These are phyloP conservation scores for Plasmodium ovale DNA, from an alignment of 169 alveolate genomes.

Conservation along the genomic window DNA sequence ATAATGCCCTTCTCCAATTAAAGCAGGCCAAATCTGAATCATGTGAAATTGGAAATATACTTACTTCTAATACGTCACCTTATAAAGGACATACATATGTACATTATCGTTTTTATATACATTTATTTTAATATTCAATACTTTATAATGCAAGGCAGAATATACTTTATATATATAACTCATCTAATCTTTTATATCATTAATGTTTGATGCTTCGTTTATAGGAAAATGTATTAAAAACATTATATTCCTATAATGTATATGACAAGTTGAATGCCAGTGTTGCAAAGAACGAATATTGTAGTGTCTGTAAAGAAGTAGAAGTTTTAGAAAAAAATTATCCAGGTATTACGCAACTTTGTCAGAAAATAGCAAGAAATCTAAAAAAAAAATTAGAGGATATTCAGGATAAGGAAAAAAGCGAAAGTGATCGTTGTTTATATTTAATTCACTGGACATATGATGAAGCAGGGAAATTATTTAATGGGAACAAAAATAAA, in stretches of 20 bases:
- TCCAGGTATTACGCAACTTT: too few species aligned
- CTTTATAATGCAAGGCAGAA: too few species aligned
- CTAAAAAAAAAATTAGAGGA: background rate
- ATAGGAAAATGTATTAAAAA: slow-evolving; percentile 1
- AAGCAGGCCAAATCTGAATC: background rate
- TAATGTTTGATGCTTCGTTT: background rate
- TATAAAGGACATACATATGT: too few species aligned
- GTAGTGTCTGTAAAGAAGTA: background rate
- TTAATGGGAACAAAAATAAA: background rate
- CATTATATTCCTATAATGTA: background rate
- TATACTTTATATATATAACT: too few species aligned
- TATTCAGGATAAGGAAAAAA: background rate
- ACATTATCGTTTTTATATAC: background rate
- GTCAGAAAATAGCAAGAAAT: background rate
- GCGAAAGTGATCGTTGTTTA: background rate
- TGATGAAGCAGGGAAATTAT: background rate
- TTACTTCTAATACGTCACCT: too few species aligned
- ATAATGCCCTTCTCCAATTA: background rate
- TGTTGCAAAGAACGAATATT: background rate
- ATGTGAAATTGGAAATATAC: background rate
- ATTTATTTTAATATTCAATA: background rate
- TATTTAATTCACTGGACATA: background rate
- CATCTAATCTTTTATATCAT: background rate
- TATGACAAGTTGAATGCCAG: background rate
- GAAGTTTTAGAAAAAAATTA: background rate